A percentile compares a stretch with the other conserved stretches of the same genome.
Evolutionary conservation across 1,284 basidiomycete genomes (phyloP).

Genomic region (Salmacisia buchloeana): DNA sequence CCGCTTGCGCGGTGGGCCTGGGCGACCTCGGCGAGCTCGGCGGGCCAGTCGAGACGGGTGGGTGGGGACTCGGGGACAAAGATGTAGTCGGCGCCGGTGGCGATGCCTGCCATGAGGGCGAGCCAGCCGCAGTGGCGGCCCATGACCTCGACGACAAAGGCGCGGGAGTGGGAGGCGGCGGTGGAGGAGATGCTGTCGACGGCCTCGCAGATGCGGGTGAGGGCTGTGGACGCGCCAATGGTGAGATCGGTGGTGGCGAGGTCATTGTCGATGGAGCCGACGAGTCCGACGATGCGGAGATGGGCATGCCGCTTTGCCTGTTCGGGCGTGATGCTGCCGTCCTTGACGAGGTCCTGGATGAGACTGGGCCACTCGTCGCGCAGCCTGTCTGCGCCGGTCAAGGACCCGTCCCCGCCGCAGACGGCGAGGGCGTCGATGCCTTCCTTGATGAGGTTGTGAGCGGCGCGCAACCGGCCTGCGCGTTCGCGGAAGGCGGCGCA

Average conservation of each 20-base stretch:
- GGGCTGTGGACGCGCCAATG: constrained; percentile 89
- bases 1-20: constrained; percentile 82
- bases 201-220: constrained; percentile 93
- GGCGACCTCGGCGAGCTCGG: constrained; percentile 83
- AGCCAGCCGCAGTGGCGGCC: constrained; percentile 97
- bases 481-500: constrained; percentile 77
- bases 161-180: constrained; percentile 87
- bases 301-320: constrained; percentile 70
- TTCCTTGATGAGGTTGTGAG: constrained; percentile 83
- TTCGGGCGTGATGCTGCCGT: constrained; percentile 68
- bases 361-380: constrained; percentile 87
- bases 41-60: constrained; percentile 66
- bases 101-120: constrained; percentile 84
- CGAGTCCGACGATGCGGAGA: constrained; percentile 91
- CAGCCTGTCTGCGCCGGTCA: constrained; percentile 92
- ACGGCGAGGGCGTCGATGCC: constrained; percentile 95
- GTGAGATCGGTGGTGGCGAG: constrained; percentile 97
- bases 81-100: constrained; percentile 91
- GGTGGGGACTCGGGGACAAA: constrained; percentile 95
- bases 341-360: constrained; percentile 65
- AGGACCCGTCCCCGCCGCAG: constrained; percentile 91
- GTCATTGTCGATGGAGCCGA: constrained; percentile 98
- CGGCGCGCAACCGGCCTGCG: constrained; percentile 80
- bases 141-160: constrained; percentile 99
- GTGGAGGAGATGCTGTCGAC: constrained; percentile 98